Evolutionary conservation across 208 protist genomes (phyloP).

Genomic region (Porcisia deanei): DNA sequence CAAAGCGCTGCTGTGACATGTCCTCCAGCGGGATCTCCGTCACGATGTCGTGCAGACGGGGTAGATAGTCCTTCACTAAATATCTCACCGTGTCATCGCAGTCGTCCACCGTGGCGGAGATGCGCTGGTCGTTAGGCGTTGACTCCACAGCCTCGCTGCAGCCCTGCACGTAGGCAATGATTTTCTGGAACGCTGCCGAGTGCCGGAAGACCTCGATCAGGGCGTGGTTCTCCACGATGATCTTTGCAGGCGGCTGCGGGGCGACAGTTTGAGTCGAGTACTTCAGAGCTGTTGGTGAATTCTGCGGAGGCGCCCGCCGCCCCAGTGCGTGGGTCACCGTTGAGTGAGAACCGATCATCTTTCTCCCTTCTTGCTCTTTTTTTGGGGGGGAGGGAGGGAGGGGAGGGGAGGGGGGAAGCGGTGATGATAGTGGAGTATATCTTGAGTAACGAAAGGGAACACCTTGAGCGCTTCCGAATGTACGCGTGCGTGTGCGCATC

Average conservation of each 20-base stretch:
- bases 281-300: conserved; percentile 16
- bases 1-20: conserved; percentile 82
- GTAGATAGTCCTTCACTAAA: conserved; percentile 57
- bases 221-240: conserved; percentile 69
- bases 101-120: conserved; percentile 14
- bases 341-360: background rate
- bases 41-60: conserved; percentile 50
- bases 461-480: no score
- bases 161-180: conserved; percentile 62
- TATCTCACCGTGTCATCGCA: conserved; percentile 44
- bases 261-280: conserved; percentile 12
- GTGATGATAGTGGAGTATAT: background rate
- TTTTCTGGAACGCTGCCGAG: conserved; percentile 67
- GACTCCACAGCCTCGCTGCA: conserved; percentile 46
- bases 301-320: conserved; percentile 17
- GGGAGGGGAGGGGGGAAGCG: background rate
- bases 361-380: background rate
- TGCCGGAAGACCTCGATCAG: conserved; percentile 58
- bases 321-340: conserved; percentile 19
- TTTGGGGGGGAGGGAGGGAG: background rate
- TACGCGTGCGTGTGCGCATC: background rate
- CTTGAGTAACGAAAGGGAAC: background rate
- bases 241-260: conserved; percentile 52
- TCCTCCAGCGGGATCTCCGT: conserved; percentile 79
- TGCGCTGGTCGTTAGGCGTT: conserved; percentile 13